Percentiles rank a stretch among this genome's conserved stretches.
Evolutionary conservation across 2,329 filamentous ascomycete genomes (phyloP).

Genomic region (Leptosphaerulina australis): DNA sequence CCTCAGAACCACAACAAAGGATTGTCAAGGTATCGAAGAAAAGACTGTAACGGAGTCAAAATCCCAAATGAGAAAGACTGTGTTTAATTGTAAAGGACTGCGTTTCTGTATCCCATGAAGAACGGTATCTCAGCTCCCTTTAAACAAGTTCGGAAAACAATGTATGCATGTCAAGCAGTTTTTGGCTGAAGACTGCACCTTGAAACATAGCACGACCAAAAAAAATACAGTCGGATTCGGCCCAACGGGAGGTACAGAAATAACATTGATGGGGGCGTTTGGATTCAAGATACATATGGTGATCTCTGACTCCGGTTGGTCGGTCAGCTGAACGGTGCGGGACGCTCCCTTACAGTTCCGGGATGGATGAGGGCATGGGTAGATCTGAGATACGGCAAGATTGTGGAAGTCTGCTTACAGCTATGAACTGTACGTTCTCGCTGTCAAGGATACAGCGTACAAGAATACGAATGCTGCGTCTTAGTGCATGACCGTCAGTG

Average conservation of each 20-base stretch:
- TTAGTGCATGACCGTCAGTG: background rate
- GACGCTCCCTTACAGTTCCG: background rate
- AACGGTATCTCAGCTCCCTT: background rate
- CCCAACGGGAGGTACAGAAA: constrained; percentile 16
- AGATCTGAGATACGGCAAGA: background rate
- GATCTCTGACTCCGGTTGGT: constrained; percentile 13
- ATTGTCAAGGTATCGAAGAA: background rate
- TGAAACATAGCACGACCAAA: background rate
- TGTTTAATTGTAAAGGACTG: background rate
- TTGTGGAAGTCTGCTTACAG: background rate
- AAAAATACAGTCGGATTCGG: constrained; percentile 7
- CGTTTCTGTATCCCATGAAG: background rate
- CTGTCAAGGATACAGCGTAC: background rate
- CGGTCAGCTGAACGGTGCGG: constrained; percentile 11
- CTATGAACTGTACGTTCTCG: background rate
- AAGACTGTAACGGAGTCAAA: background rate
- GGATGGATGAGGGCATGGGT: background rate
- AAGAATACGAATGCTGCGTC: background rate
- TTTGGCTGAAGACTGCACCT: background rate
- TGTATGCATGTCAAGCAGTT: background rate
- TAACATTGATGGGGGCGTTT: constrained; percentile 8
- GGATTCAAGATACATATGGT: constrained; percentile 5
- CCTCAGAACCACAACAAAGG: background rate
- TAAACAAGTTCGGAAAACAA: background rate
- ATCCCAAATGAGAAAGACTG: background rate